Evolutionary conservation across 192 early-diverging fungal genomes (phyloP), one percentile per base, ranked within the genome.

Genomic region (Glomus cerebriforme): DNA sequence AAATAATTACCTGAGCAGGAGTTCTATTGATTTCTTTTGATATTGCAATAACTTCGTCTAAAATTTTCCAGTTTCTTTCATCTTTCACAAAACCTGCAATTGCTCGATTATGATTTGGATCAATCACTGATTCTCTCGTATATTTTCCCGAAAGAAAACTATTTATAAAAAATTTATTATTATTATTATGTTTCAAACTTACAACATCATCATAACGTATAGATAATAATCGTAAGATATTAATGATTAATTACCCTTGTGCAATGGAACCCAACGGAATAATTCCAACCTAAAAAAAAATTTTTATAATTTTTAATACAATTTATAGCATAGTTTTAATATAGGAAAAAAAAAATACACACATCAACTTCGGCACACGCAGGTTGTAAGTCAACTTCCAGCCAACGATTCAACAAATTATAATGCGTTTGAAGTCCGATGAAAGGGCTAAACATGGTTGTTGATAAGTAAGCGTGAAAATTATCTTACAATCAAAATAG

Each of bases 21-120:
- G 85, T 83, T n/a, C 68, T 78, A 0, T 81, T 81, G 12, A 75
- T 78, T 34, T 88, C 86, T 29, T 76, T 66, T 1, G 86, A 85
- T 77, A 90, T 79, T 15, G 79, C 72, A 29, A 74, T 71, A 54
- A 87, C 81, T 54, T 82, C 82, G 12, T 85, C 85, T n/a, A 88
- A 62, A 59, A 89, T 85, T 26, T 68, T 70, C 85, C 85, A 86
- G 60, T 82, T 82, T 73, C 79, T 80, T 65, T 79, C 64, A 10
- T 74, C 1, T 10, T 77, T 69, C 26, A 39, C 2, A 27, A 83
- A 66, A 1, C 15, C 8, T 22, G 35, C 34, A 27, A 79, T 39
- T 3, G 60, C 35, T n/a, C 29, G 71, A 43, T 74, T 47, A 31
- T 60, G 67, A 64, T 78, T 73, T 12, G 7, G 32, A 37, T 19